A percentile compares a stretch with the other conserved stretches of the same genome.
Evolutionary conservation across 176 grass and related monocot genomes (phyloP).

Genomic region (Paspalum vaginatum): DNA sequence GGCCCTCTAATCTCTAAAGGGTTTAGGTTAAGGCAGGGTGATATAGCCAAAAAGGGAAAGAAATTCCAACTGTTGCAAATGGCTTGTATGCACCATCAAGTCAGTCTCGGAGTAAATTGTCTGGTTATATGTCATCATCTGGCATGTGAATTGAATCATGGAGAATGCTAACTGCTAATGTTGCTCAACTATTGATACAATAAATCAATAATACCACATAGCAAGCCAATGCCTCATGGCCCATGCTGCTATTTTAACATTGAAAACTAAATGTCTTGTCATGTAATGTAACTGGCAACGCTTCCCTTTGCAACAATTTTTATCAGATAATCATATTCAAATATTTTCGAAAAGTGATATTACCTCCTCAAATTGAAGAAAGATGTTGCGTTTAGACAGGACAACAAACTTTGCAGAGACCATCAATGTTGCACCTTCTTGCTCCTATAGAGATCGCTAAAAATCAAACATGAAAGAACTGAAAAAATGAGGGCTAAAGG

Average conservation of each 20-base stretch:
- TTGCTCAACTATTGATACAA: not conserved
- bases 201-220: not conserved
- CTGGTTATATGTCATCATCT: not conserved
- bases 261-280: not conserved
- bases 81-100: not conserved
- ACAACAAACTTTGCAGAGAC: constrained; percentile 91
- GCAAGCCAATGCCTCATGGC: not conserved
- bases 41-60: not conserved
- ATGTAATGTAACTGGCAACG: not conserved
- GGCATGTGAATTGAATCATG: constrained; percentile 20
- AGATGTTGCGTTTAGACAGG: constrained; percentile 87
- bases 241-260: not conserved
- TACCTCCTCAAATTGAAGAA: constrained; percentile 98
- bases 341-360: constrained; percentile 21
- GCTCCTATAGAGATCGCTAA: constrained; percentile 72
- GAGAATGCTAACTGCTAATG: constrained; percentile 9
- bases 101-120: not conserved
- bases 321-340: constrained; percentile 15
- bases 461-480: constrained; percentile 49
- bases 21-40: constrained; percentile 2
- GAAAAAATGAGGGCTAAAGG: constrained; percentile 24
- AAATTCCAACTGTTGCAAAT: not conserved
- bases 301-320: constrained; percentile 2
- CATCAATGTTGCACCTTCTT: constrained; percentile 90
- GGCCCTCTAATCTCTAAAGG: not conserved